Evolutionary conservation across 179 eudicot species (phyloP).

Genomic region (Spergularia azorica): DNA sequence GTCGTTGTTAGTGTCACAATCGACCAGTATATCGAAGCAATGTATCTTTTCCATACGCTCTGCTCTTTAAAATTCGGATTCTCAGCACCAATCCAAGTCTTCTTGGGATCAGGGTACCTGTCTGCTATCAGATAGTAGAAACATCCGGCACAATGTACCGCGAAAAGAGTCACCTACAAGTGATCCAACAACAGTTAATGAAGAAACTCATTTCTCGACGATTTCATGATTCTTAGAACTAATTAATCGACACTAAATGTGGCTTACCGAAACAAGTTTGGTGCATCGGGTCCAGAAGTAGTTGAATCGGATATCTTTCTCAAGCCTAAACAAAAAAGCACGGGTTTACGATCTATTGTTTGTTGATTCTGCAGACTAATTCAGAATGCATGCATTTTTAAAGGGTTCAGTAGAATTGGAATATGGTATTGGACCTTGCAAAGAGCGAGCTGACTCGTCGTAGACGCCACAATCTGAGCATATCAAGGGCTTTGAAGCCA

Average conservation of each 20-base stretch:
- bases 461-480: conserved; percentile 94
- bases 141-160: conserved; percentile 91
- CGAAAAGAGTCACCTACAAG: conserved; percentile 78
- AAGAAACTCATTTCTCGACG: not conserved
- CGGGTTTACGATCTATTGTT: not conserved
- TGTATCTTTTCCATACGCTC: conserved; percentile 65
- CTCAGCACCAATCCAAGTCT: conserved; percentile 90
- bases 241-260: not conserved
- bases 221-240: not conserved
- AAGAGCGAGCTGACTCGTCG: conserved; percentile 87
- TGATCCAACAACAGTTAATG: not conserved
- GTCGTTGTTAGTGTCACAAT: conserved; percentile 87
- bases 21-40: conserved; percentile 78
- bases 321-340: conserved; percentile 53
- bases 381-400: not conserved
- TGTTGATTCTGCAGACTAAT: not conserved
- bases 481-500: conserved; percentile 70
- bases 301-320: conserved; percentile 88
- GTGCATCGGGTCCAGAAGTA: conserved; percentile 92
- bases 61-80: conserved; percentile 59
- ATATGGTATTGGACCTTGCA: conserved; percentile 58
- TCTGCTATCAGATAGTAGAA: conserved; percentile 84
- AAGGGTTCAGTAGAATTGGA: not conserved
- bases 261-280: conserved; percentile 77
- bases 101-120: conserved; percentile 58